Percentiles rank a stretch among this genome's conserved stretches.
These are phyloP conservation scores for Xerocomus spinulosus DNA, from an alignment of 768 basidiomycete genomes.

Conservation along the genomic window DNA sequence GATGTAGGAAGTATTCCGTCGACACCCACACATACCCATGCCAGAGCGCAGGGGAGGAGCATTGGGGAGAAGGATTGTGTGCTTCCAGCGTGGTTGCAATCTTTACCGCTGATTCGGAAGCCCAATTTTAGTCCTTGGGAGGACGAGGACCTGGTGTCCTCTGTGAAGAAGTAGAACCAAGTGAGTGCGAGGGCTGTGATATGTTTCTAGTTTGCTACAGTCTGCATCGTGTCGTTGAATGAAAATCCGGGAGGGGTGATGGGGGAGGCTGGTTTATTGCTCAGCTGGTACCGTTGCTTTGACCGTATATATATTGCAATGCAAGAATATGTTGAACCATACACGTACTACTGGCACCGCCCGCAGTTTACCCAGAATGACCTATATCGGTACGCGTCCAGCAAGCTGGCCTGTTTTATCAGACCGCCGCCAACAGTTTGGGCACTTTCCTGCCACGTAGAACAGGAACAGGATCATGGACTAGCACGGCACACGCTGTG, in stretches of 20 bases:
- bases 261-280: constrained; percentile 18
- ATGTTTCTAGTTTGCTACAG: constrained; percentile 7
- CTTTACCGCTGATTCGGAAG: constrained; percentile 62
- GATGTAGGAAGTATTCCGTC: constrained; percentile 70
- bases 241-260: constrained; percentile 10
- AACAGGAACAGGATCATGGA: background rate
- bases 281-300: constrained; percentile 21
- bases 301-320: constrained; percentile 31
- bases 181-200: background rate
- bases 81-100: constrained; percentile 65
- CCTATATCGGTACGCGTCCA: constrained; percentile 5
- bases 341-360: constrained; percentile 4
- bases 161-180: constrained; percentile 19
- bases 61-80: constrained; percentile 29
- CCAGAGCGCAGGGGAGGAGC: constrained; percentile 21
- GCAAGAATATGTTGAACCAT: constrained; percentile 25
- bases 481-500: no score
- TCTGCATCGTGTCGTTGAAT: constrained; percentile 8
- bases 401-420: background rate
- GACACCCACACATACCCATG: constrained; percentile 56
- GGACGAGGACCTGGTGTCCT: constrained; percentile 50
- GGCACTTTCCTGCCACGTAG: background rate
- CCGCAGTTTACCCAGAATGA: constrained; percentile 1
- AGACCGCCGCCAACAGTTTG: no score
- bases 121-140: constrained; percentile 81